Evolutionary conservation across 2,329 filamentous ascomycete genomes (phyloP).

Genomic region (Massarina eburnea): DNA sequence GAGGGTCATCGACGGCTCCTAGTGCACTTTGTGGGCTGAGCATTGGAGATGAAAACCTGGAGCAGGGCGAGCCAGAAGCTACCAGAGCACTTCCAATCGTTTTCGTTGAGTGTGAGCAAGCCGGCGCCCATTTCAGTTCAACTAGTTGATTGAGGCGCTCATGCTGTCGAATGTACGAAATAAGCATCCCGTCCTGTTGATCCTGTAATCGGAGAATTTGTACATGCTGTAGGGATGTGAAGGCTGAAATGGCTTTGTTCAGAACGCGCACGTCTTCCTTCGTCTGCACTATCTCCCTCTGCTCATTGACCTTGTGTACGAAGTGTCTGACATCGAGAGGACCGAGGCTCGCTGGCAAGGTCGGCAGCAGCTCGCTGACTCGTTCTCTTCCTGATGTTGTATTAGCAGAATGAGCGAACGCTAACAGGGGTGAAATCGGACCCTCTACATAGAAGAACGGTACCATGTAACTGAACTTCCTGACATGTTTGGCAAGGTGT

Average conservation of each 20-base stretch:
- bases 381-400: constrained; percentile 40
- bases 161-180: constrained; percentile 54
- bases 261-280: constrained; percentile 56
- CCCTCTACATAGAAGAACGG: constrained; percentile 61
- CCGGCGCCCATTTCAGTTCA: constrained; percentile 62
- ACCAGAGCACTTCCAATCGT: constrained; percentile 61
- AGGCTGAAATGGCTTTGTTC: constrained; percentile 58
- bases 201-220: constrained; percentile 66
- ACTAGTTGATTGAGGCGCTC: constrained; percentile 50
- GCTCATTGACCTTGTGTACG: constrained; percentile 51
- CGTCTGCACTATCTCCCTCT: constrained; percentile 53
- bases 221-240: constrained; percentile 63
- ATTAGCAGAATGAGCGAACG: constrained; percentile 23
- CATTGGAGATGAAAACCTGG: constrained; percentile 64
- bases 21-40: constrained; percentile 62
- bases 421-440: constrained; percentile 21
- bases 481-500: constrained; percentile 56
- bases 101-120: constrained; percentile 63
- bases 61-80: constrained; percentile 57
- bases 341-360: constrained; percentile 38
- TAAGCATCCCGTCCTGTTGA: constrained; percentile 57
- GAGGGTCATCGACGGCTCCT: constrained; percentile 51
- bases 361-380: constrained; percentile 43
- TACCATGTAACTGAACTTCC: constrained; percentile 63
- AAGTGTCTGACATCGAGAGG: constrained; percentile 45